Base-by-base conservation (phyloP, 1,284 basidiomycete genomes). In the Tremellales sp. region DNA sequence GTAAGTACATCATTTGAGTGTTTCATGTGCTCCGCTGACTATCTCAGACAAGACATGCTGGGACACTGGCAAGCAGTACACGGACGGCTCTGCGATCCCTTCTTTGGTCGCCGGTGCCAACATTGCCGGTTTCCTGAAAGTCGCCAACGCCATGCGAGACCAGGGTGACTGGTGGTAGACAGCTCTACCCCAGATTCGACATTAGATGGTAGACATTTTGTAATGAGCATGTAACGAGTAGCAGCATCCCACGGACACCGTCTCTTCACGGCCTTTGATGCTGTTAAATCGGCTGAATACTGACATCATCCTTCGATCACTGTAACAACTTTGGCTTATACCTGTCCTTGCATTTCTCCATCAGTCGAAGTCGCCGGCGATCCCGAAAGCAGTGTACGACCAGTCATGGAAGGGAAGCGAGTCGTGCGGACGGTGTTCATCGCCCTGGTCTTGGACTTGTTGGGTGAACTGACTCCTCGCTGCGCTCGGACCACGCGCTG, bases 361-460 rank as follows among this genome's bases (percentile, higher is more conserved):
- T n/a, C n/a, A n/a, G n/a, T n/a, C n/a, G n/a, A n/a, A n/a, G n/a
- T n/a, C n/a, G n/a, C n/a, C n/a, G n/a, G n/a, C n/a, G n/a, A n/a
- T n/a, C n/a, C n/a, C n/a, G n/a, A n/a, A n/a, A n/a, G n/a, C n/a
- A n/a, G n/a, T n/a, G n/a, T n/a, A n/a, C n/a, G n/a, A n/a, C n/a
- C n/a, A n/a, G n/a, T n/a, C n/a, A n/a, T n/a, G n/a, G n/a, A n/a
- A 42, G 23, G 24, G 13, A 58, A 48, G 43, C 11, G 21, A 17
- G 52, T 70, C 40, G 80, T 89, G 48, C 82, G 86, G 69, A 83
- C 80, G 3, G 79, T 91, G 55, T 89, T 93, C 43, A 84, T 92
- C 67, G 89, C 89, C 2, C 76, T 93, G 31, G 80, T 93, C 23
- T 79, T 93, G 44, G 89, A 93, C 71, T 81, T 93, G 17, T 86